Evolutionary conservation across 1,284 basidiomycete genomes (phyloP).

Genomic region (Marasmius oreades): DNA sequence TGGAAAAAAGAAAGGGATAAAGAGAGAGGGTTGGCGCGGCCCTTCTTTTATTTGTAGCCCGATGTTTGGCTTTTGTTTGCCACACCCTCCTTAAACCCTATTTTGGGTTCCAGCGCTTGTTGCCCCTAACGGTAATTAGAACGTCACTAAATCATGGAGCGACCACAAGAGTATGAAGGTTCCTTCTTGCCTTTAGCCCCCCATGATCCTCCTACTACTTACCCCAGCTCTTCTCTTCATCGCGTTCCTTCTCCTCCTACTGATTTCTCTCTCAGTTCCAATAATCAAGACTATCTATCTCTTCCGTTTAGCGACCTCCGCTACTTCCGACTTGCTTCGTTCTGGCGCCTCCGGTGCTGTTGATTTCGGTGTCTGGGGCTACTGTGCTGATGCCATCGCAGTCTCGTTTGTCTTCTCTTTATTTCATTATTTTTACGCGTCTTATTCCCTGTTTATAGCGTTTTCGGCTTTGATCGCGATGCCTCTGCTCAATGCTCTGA

Average conservation of each 20-base stretch:
- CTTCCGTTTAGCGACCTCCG: constrained; percentile 41
- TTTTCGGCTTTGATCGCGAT: constrained; percentile 35
- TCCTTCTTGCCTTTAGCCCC: neutral
- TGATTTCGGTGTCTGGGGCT: constrained; percentile 59
- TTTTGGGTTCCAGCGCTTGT: neutral
- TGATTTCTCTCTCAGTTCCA: constrained; percentile 56
- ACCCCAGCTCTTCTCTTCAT: constrained; percentile 43
- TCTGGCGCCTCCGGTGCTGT: constrained; percentile 35
- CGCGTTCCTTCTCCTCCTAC: constrained; percentile 52
- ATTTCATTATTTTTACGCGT: constrained; percentile 16
- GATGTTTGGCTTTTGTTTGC: neutral
- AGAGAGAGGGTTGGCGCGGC: constrained; percentile 31
- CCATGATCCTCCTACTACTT: constrained; percentile 28
- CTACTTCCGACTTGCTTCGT: constrained; percentile 30
- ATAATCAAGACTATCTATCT: constrained; percentile 54
- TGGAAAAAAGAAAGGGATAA: constrained; percentile 42
- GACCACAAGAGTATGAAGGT: neutral
- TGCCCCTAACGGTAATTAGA: neutral
- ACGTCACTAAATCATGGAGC: neutral
- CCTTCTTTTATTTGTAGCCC: neutral
- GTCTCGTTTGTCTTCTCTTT: constrained; percentile 36
- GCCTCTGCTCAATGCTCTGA: constrained; percentile 41
- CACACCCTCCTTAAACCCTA: neutral
- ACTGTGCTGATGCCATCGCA: constrained; percentile 46
- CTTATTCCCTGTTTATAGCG: constrained; percentile 27